Conservation (phyloP, 2,329 filamentous ascomycete species). For the Colletotrichum sansevieriae region DNA sequence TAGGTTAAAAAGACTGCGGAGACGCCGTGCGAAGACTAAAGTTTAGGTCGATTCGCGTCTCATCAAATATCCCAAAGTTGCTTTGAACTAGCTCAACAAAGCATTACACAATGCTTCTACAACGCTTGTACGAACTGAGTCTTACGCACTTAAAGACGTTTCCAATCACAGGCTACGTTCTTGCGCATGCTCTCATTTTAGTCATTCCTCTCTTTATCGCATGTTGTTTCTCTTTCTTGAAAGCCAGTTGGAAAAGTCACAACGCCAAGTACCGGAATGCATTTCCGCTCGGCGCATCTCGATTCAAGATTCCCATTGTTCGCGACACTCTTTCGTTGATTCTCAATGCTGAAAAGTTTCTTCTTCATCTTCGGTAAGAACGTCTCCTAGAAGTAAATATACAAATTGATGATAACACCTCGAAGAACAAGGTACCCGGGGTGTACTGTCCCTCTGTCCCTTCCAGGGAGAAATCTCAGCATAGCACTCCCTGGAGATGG, state of each 20-base stretch:
- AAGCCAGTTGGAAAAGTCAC: too few relatives aligned
- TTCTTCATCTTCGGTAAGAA: conserved; percentile 8
- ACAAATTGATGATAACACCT: background rate
- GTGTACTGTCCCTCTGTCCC: background rate
- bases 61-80: background rate
- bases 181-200: too few relatives aligned
- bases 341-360: conserved; percentile 16
- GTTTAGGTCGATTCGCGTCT: too few relatives aligned
- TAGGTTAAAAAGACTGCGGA: conserved; percentile 9
- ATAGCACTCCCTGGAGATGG: conserved; percentile 32
- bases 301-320: background rate
- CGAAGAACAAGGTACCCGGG: background rate
- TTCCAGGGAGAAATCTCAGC: conserved; percentile 6
- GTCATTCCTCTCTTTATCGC: too few relatives aligned
- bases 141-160: too few relatives aligned
- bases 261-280: too few relatives aligned
- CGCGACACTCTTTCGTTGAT: background rate
- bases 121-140: too few relatives aligned
- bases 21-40: background rate
- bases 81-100: background rate
- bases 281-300: background rate
- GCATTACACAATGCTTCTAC: too few relatives aligned
- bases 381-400: accelerated
- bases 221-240: too few relatives aligned
- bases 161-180: too few relatives aligned